A percentile compares a stretch with the other conserved stretches of the same genome.
phyloP scores from a whole-genome alignment of 116 monocot species.

The Cymodocea nodosa region DNA sequence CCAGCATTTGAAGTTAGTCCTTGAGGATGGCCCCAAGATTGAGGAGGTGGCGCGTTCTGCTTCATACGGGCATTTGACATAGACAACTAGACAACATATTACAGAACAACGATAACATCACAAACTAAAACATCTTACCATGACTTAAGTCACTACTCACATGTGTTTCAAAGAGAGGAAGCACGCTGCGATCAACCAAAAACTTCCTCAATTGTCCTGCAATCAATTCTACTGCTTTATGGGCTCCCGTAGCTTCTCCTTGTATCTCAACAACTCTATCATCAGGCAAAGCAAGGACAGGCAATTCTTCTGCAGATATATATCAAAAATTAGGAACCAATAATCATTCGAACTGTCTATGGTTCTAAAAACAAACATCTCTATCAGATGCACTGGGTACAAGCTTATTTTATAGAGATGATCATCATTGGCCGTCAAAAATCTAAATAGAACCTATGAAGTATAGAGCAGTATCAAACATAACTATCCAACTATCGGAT shows the following conservation, averaged over 20 bases:
- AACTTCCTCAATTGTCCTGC: slow-evolving; percentile 78
- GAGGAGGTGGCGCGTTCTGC: slow-evolving; percentile 51
- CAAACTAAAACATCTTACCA: not conserved
- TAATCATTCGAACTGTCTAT: too few relatives aligned
- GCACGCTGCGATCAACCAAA: slow-evolving; percentile 74
- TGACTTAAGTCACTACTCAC: slow-evolving; percentile 11
- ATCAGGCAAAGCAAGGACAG: slow-evolving; percentile 69
- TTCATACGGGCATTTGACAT: slow-evolving; percentile 43
- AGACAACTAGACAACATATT: slow-evolving; percentile 26
- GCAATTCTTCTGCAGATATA: slow-evolving; percentile 62
- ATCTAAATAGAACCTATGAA: too few relatives aligned
- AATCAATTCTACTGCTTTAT: slow-evolving; percentile 72
- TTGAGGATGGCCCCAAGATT: slow-evolving; percentile 65
- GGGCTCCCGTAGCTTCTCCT: slow-evolving; percentile 54
- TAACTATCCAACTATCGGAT: too few relatives aligned
- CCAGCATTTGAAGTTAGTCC: slow-evolving; percentile 31
- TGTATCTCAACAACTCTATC: slow-evolving; percentile 93
- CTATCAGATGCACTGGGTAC: too few relatives aligned
- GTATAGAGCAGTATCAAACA: too few relatives aligned
- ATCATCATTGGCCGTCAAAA: too few relatives aligned
- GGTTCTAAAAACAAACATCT: too few relatives aligned
- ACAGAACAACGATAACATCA: not conserved
- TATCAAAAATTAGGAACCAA: not conserved
- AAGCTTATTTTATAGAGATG: too few relatives aligned
- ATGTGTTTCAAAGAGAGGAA: slow-evolving; percentile 64